Evolutionary conservation across 164 flowering plant genomes (phyloP).

Genomic region (Cinnamomum chago): DNA sequence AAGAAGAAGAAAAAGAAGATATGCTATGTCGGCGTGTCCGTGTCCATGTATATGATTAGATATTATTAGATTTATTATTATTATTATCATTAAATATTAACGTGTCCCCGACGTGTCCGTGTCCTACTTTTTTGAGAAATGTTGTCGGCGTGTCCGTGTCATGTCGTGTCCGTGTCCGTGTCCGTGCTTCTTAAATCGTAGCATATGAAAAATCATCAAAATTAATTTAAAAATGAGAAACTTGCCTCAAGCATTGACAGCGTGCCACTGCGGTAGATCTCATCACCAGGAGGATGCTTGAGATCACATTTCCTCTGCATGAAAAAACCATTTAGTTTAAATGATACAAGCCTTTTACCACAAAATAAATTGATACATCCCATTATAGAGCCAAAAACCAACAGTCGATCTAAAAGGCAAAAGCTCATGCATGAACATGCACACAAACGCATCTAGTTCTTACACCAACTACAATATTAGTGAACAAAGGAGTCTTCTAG

Average conservation of each 20-base stretch:
- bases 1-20: too few relatives aligned
- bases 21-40: too few relatives aligned
- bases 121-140: too few relatives aligned
- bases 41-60: too few relatives aligned
- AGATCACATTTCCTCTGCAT: slow-evolving; percentile 92
- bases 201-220: not conserved
- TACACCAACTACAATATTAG: not conserved
- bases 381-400: not conserved
- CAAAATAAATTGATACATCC: not conserved
- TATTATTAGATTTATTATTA: too few relatives aligned
- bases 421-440: not conserved
- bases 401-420: not conserved
- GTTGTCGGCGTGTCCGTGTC: too few relatives aligned
- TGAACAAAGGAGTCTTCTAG: not conserved
- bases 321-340: slow-evolving; percentile 1
- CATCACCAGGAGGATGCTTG: slow-evolving; percentile 99
- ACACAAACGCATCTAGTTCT: not conserved
- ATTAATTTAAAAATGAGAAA: not conserved
- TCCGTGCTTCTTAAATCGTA: too few relatives aligned
- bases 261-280: slow-evolving; percentile 88
- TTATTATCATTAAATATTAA: too few relatives aligned
- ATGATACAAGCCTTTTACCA: not conserved
- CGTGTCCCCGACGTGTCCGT: too few relatives aligned
- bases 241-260: slow-evolving; percentile 97
- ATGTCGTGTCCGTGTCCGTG: too few relatives aligned